phyloP scores from a whole-genome alignment of 257 asterid genomes.

The Buddleja alternifolia region DNA sequence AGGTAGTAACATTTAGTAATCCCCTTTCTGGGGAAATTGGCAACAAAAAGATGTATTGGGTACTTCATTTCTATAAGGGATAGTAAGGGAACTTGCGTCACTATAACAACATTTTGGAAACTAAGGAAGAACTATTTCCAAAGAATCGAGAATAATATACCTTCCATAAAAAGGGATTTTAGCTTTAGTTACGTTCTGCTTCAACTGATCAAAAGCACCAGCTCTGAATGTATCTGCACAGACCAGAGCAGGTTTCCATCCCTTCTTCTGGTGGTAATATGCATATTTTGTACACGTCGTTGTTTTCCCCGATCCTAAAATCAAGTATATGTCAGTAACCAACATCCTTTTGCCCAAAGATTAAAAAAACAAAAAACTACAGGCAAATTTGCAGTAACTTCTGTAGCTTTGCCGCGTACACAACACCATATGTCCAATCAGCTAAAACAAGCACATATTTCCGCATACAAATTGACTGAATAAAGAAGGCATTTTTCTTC shows the following conservation, averaged over 20 bases:
- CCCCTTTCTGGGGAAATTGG: slow-evolving; percentile 7
- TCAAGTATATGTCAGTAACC: slow-evolving; percentile 21
- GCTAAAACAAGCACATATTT: too few species aligned
- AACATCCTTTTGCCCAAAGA: slow-evolving; percentile 7
- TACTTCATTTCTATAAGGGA: background rate
- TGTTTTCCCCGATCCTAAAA: slow-evolving; percentile 84
- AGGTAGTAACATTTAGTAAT: background rate
- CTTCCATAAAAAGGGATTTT: slow-evolving; percentile 95
- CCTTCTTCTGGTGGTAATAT: slow-evolving; percentile 85
- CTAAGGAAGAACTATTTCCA: slow-evolving; percentile 17
- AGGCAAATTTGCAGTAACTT: background rate
- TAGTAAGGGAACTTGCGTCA: background rate
- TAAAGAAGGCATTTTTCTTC: too few species aligned
- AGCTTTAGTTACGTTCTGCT: slow-evolving; percentile 96
- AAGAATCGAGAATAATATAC: slow-evolving; percentile 33
- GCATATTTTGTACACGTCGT: slow-evolving; percentile 94
- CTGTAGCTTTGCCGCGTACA: background rate
- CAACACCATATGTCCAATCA: background rate
- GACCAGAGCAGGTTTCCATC: slow-evolving; percentile 90
- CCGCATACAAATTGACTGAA: too few species aligned
- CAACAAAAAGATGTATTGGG: background rate
- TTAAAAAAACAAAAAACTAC: background rate
- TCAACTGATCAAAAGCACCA: slow-evolving; percentile 96
- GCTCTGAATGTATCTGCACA: slow-evolving; percentile 98
- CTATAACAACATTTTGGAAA: background rate